Percentiles rank a stretch among this genome's conserved stretches.
These are phyloP conservation scores for Aspergillus saccharolyticus DNA, from an alignment of 495 filamentous ascomycete genomes.

Conservation along the genomic window DNA sequence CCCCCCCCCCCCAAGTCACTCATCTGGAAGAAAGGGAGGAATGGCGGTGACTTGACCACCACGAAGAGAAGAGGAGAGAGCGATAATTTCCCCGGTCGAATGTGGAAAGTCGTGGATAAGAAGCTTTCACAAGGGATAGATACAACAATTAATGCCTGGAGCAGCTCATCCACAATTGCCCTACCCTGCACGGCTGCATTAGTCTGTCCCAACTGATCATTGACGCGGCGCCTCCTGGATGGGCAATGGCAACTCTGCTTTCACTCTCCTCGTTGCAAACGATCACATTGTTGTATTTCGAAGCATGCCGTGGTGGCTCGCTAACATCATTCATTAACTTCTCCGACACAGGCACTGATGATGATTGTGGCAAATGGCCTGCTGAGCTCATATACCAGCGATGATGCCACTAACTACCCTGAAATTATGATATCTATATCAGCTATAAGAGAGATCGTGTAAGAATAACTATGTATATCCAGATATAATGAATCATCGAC, in stretches of 20 bases:
- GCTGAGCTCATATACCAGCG: not conserved
- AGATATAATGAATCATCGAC: not conserved
- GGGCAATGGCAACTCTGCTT: not conserved
- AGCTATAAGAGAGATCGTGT: too few species aligned
- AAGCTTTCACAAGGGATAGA: not conserved
- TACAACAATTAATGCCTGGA: slow-evolving; percentile 2
- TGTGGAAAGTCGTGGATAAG: not conserved
- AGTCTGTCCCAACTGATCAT: not conserved
- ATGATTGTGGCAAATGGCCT: not conserved
- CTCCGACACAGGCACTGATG: not conserved
- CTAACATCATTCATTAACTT: not conserved
- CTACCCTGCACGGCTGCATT: not conserved
- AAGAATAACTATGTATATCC: too few species aligned
- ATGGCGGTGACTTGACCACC: slow-evolving; percentile 15
- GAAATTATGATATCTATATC: too few species aligned
- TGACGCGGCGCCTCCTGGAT: not conserved
- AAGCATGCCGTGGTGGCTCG: slow-evolving; percentile 1
- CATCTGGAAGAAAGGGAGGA: slow-evolving; percentile 2
- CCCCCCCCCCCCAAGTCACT: too few species aligned
- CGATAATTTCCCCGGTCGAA: not conserved
- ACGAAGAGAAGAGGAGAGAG: not conserved
- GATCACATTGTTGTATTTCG: not conserved
- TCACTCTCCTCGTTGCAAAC: not conserved
- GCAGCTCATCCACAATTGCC: slow-evolving; percentile 1
- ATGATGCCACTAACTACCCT: too few species aligned